phyloP scores from a whole-genome alignment of 1,284 basidiomycete species.

The Ustilago hordei region DNA sequence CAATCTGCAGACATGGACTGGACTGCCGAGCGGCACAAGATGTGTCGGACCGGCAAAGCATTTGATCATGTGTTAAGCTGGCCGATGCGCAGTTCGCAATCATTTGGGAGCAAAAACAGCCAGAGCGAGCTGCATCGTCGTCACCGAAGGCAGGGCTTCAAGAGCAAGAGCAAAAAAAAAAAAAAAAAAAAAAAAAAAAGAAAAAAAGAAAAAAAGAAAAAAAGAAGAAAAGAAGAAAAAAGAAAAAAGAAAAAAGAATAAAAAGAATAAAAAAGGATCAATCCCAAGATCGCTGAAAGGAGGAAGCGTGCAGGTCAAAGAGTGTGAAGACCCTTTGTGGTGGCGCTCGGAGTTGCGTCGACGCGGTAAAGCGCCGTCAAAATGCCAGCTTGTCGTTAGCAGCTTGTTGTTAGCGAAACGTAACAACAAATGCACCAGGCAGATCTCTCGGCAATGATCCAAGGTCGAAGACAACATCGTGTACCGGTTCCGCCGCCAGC shows the following conservation, averaged over 20 bases:
- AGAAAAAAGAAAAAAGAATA: neutral
- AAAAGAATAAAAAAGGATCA: neutral
- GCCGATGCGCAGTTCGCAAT: slow-evolving; percentile 3
- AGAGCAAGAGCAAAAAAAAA: neutral
- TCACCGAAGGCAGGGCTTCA: neutral
- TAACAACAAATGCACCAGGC: neutral
- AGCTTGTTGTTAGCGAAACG: too few species aligned
- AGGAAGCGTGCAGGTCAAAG: neutral
- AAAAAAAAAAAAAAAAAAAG: neutral
- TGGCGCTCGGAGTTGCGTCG: slow-evolving; percentile 21
- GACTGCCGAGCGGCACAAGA: slow-evolving; percentile 7
- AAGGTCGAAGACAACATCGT: too few species aligned
- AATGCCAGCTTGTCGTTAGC: too few species aligned
- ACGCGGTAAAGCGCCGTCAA: slow-evolving; percentile 4
- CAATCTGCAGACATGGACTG: neutral
- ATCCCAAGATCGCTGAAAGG: neutral
- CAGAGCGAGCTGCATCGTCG: slow-evolving; percentile 8
- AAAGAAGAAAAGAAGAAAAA: neutral
- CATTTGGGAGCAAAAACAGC: neutral
- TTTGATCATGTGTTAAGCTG: slow-evolving; percentile 6
- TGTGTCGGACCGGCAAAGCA: neutral
- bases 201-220: neutral
- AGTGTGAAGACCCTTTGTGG: slow-evolving; percentile 5
- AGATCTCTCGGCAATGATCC: neutral
- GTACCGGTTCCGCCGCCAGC: neutral